Percentiles rank a stretch among this genome's conserved stretches.
Evolutionary conservation across 768 basidiomycete species (phyloP).

Genomic region (Boletus insuetus): DNA sequence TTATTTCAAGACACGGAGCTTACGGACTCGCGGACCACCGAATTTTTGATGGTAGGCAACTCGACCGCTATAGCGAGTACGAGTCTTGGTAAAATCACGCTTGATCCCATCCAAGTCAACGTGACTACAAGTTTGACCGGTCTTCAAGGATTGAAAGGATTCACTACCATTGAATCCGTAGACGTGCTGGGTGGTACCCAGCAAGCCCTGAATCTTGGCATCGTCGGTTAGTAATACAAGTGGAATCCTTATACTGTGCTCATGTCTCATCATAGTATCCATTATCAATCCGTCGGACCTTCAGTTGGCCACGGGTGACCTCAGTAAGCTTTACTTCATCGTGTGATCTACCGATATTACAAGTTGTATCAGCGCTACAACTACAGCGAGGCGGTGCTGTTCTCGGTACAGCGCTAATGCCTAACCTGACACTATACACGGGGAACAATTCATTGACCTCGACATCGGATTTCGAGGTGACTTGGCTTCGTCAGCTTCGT

Average conservation of each 20-base stretch:
- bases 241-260: neutral
- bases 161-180: constrained; percentile 53
- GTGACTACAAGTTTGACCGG: constrained; percentile 61
- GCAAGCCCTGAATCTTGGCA: constrained; percentile 56
- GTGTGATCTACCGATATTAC: neutral
- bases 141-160: constrained; percentile 55
- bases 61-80: constrained; percentile 59
- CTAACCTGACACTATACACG: constrained; percentile 54
- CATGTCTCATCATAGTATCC: constrained; percentile 37
- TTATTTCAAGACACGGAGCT: constrained; percentile 49
- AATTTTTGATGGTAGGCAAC: constrained; percentile 58
- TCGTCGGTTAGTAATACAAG: constrained; percentile 44
- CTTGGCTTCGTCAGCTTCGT: neutral
- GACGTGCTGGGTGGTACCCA: constrained; percentile 65
- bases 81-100: constrained; percentile 63
- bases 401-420: constrained; percentile 61
- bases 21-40: constrained; percentile 44
- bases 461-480: constrained; percentile 50
- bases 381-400: constrained; percentile 48
- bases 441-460: constrained; percentile 59
- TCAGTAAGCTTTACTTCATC: constrained; percentile 43
- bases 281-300: constrained; percentile 71
- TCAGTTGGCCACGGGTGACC: constrained; percentile 57
- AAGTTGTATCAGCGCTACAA: constrained; percentile 45
- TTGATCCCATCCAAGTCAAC: constrained; percentile 70